phyloP scores from a whole-genome alignment of 2,329 filamentous ascomycete genomes.

The Xylogone sp. region DNA sequence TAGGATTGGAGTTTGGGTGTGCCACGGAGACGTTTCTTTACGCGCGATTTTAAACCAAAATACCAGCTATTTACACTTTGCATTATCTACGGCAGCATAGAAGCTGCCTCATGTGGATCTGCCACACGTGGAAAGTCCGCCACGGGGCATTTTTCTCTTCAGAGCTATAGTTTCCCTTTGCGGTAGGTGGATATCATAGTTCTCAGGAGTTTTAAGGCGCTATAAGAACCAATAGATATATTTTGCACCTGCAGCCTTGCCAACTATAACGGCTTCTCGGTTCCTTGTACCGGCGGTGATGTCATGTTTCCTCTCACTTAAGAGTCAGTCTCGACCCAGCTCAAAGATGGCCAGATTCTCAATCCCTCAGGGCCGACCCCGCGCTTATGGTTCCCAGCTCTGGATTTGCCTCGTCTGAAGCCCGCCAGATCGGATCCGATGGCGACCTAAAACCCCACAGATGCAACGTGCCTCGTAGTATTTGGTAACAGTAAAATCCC shows the following conservation, averaged over 20 bases:
- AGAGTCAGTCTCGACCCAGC: too few relatives aligned
- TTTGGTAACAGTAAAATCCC: too few relatives aligned
- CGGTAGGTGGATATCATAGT: not conserved
- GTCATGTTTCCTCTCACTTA: too few relatives aligned
- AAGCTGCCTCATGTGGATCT: not conserved
- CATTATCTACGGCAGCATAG: not conserved
- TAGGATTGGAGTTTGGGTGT: not conserved
- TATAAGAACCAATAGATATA: not conserved
- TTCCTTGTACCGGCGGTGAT: too few relatives aligned
- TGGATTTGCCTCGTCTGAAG: too few relatives aligned
- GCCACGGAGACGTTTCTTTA: not conserved
- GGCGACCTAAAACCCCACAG: too few relatives aligned
- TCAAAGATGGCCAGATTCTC: too few relatives aligned
- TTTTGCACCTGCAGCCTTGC: not conserved
- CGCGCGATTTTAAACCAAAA: not conserved
- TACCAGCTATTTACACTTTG: not conserved
- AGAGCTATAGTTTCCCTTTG: not conserved
- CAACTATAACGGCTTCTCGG: too few relatives aligned
- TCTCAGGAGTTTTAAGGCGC: not conserved
- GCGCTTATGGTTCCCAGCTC: too few relatives aligned
- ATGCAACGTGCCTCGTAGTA: too few relatives aligned
- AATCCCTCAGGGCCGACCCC: too few relatives aligned
- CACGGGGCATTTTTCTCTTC: not conserved
- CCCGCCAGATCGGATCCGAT: too few relatives aligned
- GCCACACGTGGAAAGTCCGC: not conserved